These are phyloP conservation scores for Periconia macrospinosa DNA, from an alignment of 2,329 filamentous ascomycete genomes.

Conservation along the genomic window DNA sequence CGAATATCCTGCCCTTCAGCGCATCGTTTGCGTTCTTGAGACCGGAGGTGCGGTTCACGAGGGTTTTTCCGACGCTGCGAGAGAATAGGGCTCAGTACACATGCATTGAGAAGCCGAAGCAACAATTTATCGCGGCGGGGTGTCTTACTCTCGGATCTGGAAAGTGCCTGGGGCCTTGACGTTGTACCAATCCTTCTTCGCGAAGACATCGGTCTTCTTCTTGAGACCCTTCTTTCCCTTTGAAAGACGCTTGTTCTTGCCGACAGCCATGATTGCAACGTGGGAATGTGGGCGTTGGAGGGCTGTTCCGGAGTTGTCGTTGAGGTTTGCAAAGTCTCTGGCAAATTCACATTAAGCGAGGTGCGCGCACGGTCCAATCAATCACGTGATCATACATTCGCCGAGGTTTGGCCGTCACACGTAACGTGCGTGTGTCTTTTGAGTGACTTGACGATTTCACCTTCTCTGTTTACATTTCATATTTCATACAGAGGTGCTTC, in stretches of 20 bases:
- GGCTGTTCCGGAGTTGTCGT: constrained; percentile 36
- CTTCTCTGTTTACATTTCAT: not conserved
- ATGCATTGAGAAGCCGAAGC: constrained; percentile 20
- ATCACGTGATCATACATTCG: constrained; percentile 12
- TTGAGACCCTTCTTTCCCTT: constrained; percentile 99
- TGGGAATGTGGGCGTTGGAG: constrained; percentile 32
- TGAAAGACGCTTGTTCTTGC: constrained; percentile 99
- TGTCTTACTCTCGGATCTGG: constrained; percentile 88
- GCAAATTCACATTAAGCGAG: not conserved
- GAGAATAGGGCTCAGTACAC: constrained; percentile 29
- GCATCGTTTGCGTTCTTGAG: constrained; percentile 99
- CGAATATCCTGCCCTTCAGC: constrained; percentile 97
- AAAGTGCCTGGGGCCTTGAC: constrained; percentile 98
- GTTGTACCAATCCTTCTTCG: constrained; percentile 98
- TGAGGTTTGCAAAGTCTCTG: constrained; percentile 11
- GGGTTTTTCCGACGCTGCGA: constrained; percentile 94
- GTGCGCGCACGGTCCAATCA: constrained; percentile 12
- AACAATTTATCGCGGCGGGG: constrained; percentile 16
- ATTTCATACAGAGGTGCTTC: not conserved
- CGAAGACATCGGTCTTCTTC: constrained; percentile 99
- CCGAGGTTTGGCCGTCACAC: not conserved
- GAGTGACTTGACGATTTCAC: not conserved
- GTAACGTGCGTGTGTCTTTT: not conserved
- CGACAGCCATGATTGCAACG: constrained; percentile 79
- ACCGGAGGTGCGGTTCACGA: constrained; percentile 99